These are phyloP conservation scores for Cladosporium sp. DNA, from an alignment of 2,329 filamentous ascomycete species.

Conservation along the genomic window DNA sequence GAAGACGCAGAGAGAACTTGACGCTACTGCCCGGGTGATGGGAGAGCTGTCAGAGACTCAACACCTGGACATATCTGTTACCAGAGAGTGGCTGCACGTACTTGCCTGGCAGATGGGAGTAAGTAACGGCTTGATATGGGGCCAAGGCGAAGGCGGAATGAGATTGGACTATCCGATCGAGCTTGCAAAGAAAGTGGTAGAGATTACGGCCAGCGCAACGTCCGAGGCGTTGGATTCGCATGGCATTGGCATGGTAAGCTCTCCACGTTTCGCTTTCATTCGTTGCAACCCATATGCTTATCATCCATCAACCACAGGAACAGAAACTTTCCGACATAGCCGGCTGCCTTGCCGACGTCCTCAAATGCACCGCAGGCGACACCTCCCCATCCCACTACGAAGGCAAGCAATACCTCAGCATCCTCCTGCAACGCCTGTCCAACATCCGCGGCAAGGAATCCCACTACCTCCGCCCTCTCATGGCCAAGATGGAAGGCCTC, in stretches of 20 bases:
- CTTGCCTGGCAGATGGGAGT: conserved; percentile 42
- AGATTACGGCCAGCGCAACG: conserved; percentile 33
- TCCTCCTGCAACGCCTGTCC: conserved; percentile 35
- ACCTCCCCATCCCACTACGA: conserved; percentile 34
- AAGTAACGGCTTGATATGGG: conserved; percentile 38
- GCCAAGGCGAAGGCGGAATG: conserved; percentile 37
- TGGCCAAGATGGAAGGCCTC: conserved; percentile 35
- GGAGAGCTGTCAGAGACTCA: conserved; percentile 37
- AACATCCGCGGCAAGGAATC: conserved; percentile 38
- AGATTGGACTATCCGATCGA: conserved; percentile 40
- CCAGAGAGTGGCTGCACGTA: conserved; percentile 39
- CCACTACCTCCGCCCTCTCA: conserved; percentile 37
- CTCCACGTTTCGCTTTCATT: not conserved
- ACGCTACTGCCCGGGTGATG: conserved; percentile 32
- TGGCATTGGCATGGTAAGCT: conserved; percentile 39
- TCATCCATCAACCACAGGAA: conserved; percentile 26
- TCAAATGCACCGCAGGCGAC: conserved; percentile 38
- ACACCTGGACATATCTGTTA: conserved; percentile 37
- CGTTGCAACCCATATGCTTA: not conserved
- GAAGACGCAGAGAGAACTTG: conserved; percentile 36
- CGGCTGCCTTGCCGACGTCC: conserved; percentile 38
- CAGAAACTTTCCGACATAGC: conserved; percentile 40
- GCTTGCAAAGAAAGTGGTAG: conserved; percentile 36
- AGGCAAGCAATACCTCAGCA: conserved; percentile 37
- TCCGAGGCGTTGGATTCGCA: conserved; percentile 35